These are phyloP conservation scores for Aurinia saxatilis DNA, from an alignment of 345 rosid species.

Conservation along the genomic window DNA sequence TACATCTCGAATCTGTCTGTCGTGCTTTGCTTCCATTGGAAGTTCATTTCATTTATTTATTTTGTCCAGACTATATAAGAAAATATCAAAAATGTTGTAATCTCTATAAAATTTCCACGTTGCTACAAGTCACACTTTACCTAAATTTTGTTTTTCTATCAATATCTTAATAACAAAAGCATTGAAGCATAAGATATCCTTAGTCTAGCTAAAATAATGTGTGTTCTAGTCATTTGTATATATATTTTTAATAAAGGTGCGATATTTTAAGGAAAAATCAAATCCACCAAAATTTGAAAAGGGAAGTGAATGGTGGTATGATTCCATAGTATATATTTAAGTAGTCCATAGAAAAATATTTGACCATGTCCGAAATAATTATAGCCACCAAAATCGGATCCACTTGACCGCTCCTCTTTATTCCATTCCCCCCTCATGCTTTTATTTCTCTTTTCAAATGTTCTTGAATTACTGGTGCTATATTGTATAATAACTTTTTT, in stretches of 20 bases:
- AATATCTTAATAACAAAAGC: neutral
- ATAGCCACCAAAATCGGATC: slow-evolving; percentile 35
- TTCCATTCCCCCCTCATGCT: slow-evolving; percentile 25
- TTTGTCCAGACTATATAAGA: neutral
- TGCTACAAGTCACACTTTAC: neutral
- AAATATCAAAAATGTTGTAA: neutral
- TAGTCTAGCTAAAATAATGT: neutral
- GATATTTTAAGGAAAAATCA: slow-evolving; percentile 20
- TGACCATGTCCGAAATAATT: slow-evolving; percentile 12
- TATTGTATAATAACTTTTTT: too few relatives aligned
- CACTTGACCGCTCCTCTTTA: slow-evolving; percentile 31
- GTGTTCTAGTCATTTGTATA: neutral
- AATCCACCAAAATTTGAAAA: slow-evolving; percentile 6
- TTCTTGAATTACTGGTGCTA: too few relatives aligned
- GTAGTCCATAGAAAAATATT: neutral
- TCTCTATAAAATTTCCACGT: slow-evolving; percentile 21
- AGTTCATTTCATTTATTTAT: neutral
- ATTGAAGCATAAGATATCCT: neutral
- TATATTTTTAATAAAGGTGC: neutral
- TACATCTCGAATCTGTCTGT: slow-evolving; percentile 24
- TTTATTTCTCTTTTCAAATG: neutral
- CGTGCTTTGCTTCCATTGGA: slow-evolving; percentile 15
- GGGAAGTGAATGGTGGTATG: slow-evolving; percentile 17
- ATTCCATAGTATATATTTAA: slow-evolving; percentile 16
- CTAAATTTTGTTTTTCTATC: neutral